phyloP scores from a whole-genome alignment of 371 early-diverging fungal species.

The Syncephalastrum sp. region DNA sequence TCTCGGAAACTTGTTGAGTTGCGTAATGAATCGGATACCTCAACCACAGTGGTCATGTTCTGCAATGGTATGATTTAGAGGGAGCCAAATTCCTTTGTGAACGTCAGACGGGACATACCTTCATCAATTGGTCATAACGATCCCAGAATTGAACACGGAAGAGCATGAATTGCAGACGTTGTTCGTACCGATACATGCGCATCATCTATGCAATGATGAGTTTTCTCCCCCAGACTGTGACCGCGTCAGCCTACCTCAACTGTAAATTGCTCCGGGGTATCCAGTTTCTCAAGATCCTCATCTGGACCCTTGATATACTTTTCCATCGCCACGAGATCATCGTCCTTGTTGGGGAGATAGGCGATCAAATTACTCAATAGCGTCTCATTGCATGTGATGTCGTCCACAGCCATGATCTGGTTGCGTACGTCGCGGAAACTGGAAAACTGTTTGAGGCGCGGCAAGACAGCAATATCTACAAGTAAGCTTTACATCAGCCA shows the following conservation, averaged over 20 bases:
- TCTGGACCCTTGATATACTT: constrained; percentile 42
- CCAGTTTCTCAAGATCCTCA: constrained; percentile 45
- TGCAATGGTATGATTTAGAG: constrained; percentile 3
- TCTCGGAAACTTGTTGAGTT: constrained; percentile 28
- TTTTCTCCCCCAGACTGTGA: neutral
- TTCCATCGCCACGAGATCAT: constrained; percentile 32
- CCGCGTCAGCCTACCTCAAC: constrained; percentile 30
- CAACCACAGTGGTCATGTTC: constrained; percentile 33
- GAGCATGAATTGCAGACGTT: constrained; percentile 48
- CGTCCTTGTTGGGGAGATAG: constrained; percentile 32
- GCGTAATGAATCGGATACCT: constrained; percentile 35
- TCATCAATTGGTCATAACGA: constrained; percentile 34
- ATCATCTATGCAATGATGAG: constrained; percentile 35
- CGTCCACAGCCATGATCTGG: constrained; percentile 26
- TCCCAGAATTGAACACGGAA: constrained; percentile 53
- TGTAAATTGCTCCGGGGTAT: constrained; percentile 55
- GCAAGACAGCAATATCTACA: constrained; percentile 24
- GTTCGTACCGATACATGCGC: constrained; percentile 47
- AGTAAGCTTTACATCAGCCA: neutral
- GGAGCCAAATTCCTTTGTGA: neutral
- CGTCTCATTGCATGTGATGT: constrained; percentile 29
- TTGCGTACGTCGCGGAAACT: constrained; percentile 15
- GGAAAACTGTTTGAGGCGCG: constrained; percentile 17
- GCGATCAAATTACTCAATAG: constrained; percentile 37
- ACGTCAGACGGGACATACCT: constrained; percentile 12